Base-by-base conservation (phyloP, 768 basidiomycete species). In the Phanerochaete carnosa region DNA sequence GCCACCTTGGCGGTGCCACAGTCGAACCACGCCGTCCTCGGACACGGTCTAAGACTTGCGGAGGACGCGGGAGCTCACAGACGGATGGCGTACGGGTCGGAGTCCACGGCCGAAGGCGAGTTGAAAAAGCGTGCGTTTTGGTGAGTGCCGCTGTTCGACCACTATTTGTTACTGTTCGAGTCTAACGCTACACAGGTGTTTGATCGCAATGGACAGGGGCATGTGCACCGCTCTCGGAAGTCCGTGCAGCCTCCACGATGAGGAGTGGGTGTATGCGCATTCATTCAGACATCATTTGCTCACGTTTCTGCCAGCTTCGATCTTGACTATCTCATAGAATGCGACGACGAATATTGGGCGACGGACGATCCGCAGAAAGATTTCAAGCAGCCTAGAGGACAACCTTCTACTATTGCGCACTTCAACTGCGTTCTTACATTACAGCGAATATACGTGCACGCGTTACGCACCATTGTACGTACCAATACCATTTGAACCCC, bases 61-160 rank as follows among this genome's bases (percentile, higher is more conserved):
- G 60, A 89, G 70, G 92, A 94, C 64, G 78, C 90, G 4, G 92
- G 92, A 35, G 88, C 87, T 7, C 92, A 94, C 67, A 80, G 87
- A 51, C 86, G 77, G 67, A 84, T 78, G 64, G 76, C 81, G 0
- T 88, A 89, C 60, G 74, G 74, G 3, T 65, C 68, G 5, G 71
- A 68, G 61, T 76, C 81, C 5, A 78, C 74, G 66, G 64, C 80
- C 57, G 85, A 88, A 47, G 80, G 85, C 32, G 90, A 93, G 65
- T 75, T 89, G 22, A 90, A 87, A 83, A 92, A 89, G 70, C 82
- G 92, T 28, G 86, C 85, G 0, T 91, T 92, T 68, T 92, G 89
- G 89, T 82, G 35, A 29, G 39, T 19, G 39, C 15, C 8, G 33
- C 33, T 15, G 33, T 7, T 35, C 7, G 7, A 35, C n/a, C 8